Base-by-base conservation (phyloP, 805 yeast genomes). In the Cyberlindnera maclurae region DNA sequence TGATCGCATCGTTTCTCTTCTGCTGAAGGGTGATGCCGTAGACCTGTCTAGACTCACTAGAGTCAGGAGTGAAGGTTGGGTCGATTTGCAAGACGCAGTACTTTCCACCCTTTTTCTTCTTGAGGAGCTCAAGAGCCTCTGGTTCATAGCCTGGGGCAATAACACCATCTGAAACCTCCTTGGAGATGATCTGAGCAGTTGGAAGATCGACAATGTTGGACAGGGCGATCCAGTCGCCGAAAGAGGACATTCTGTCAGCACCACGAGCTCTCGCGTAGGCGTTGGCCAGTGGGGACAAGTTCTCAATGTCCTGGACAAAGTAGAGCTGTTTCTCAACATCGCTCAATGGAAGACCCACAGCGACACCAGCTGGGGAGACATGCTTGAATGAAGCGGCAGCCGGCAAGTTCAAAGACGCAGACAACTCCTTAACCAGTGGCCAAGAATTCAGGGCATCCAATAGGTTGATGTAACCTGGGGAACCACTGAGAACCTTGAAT, bases 221-320 rank as follows among this genome's bases (percentile, higher is more conserved):
- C 49, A 93, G 73, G 34, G 98, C 98, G 58, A 93, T 93, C 74
- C 88, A 93, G 68, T 93, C 98, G 61, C 98, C 98, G 62, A 93
- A 93, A 12, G 96, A 85, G 5, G 97, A 89, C 98, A 93, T 93
- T 76, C 98, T 82, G 68, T 93, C 98, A 52, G 98, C 98, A 65
- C 98, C 98, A 68, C 98, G 85, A 41, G 98, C 98, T 70, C 97
- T 85, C 29, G 98, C 98, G 59, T 93, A 93, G 42, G 98, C 98
- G 59, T 84, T 83, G 47, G 98, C 98, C 59, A 93, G 74, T 40
- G 98, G 97, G 11, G 97, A 86, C 62, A 93, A 71, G 73, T 89
- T 86, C 65, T 86, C 95, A 57, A 90, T 87, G 63, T 87, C 96
- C 52, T 79, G 79, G 47, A 93, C 98, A 62, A 93, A 93, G 74